Evolutionary conservation across 352 stramenopile genomes (phyloP).

Genomic region (Pseudoperonospora humuli): DNA sequence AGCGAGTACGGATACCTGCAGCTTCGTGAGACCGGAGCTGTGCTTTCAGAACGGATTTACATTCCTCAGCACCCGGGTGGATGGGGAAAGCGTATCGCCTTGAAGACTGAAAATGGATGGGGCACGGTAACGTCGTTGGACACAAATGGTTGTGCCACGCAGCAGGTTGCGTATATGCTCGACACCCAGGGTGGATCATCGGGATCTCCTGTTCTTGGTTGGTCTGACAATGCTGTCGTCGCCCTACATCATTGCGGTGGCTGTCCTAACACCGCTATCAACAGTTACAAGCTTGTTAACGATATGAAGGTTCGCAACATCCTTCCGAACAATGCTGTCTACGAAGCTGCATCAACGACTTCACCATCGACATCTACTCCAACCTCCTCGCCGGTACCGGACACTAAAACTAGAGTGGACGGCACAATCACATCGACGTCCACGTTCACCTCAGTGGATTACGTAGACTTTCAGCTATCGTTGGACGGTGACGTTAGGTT

Average conservation of each 20-base stretch:
- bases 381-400: conserved; percentile 1
- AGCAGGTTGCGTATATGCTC: conserved; percentile 64
- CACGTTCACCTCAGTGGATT: conserved; percentile 55
- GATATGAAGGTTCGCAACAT: conserved; percentile 38
- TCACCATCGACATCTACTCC: conserved; percentile 12
- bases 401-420: conserved; percentile 33
- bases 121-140: conserved; percentile 45
- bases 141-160: conserved; percentile 28
- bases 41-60: conserved; percentile 47
- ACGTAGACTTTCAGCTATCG: too few relatives aligned
- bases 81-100: conserved; percentile 52
- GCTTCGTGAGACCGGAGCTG: conserved; percentile 26
- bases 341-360: conserved; percentile 6
- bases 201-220: conserved; percentile 54
- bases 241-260: conserved; percentile 72
- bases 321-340: conserved; percentile 38
- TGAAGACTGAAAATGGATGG: conserved; percentile 37
- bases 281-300: conserved; percentile 49
- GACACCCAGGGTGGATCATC: conserved; percentile 70
- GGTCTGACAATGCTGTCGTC: conserved; percentile 55
- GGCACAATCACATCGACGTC: conserved; percentile 58
- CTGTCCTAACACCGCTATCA: conserved; percentile 74
- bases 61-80: conserved; percentile 46
- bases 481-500: too few relatives aligned
- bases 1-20: conserved; percentile 65